Percentiles rank a stretch among this genome's conserved stretches.
phyloP scores from a whole-genome alignment of 202 grass and related monocot species.

The Zoysia matrella region DNA sequence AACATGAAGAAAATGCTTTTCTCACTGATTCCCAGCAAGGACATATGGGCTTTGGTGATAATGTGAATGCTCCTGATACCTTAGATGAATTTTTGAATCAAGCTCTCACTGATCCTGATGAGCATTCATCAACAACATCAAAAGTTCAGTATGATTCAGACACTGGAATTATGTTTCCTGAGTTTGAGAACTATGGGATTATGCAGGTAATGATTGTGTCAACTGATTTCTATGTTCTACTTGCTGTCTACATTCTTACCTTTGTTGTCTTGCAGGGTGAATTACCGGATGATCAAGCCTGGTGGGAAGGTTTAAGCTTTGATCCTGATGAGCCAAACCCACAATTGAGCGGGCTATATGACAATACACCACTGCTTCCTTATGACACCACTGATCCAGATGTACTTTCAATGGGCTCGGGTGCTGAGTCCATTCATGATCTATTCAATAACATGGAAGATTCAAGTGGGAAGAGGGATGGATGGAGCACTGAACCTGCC shows the following conservation, averaged over 20 bases:
- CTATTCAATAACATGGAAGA: slow-evolving; percentile 42
- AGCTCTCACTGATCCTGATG: slow-evolving; percentile 44
- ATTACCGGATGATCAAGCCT: slow-evolving; percentile 28
- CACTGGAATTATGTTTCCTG: slow-evolving; percentile 23
- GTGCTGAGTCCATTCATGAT: slow-evolving; percentile 62
- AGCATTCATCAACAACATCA: slow-evolving; percentile 60
- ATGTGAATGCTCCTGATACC: slow-evolving; percentile 38
- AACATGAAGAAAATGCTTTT: slow-evolving; percentile 22
- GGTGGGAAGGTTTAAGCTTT: slow-evolving; percentile 28
- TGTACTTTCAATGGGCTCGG: slow-evolving; percentile 60
- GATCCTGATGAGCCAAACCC: slow-evolving; percentile 23
- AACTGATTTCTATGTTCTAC: neutral
- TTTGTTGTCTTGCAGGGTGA: slow-evolving; percentile 44
- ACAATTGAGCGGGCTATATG: no score
- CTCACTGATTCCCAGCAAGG: slow-evolving; percentile 6
- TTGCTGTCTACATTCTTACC: slow-evolving; percentile 1
- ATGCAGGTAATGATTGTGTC: slow-evolving; percentile 38
- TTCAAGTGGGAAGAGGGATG: neutral
- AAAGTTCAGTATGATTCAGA: slow-evolving; percentile 64
- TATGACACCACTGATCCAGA: slow-evolving; percentile 61
- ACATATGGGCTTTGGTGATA: slow-evolving; percentile 30
- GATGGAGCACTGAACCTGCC: slow-evolving; percentile 33
- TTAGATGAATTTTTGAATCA: no score
- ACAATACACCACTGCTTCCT: slow-evolving; percentile 35
- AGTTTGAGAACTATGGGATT: slow-evolving; percentile 36